These are phyloP conservation scores for Hansenula sp. DNA, from an alignment of 1,139 yeast species.

Conservation along the genomic window DNA sequence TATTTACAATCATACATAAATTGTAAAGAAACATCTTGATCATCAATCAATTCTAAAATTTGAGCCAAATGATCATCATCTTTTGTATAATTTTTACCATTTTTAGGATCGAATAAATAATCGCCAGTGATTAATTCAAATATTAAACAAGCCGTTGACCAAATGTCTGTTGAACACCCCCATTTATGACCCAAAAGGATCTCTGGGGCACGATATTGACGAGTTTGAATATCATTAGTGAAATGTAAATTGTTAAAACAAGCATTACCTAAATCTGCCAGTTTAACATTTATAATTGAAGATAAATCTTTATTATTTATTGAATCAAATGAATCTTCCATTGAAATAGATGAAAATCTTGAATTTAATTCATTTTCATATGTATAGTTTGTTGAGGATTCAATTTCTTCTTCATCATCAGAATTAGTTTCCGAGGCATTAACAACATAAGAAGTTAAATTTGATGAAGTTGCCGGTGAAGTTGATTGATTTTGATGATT, in stretches of 20 bases:
- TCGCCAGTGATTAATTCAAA: constrained; percentile 85
- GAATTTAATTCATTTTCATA: constrained; percentile 1
- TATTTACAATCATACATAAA: constrained; percentile 51
- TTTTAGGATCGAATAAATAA: constrained; percentile 77
- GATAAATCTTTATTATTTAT: constrained; percentile 5
- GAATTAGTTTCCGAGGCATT: constrained; percentile 18
- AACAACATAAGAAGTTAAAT: constrained; percentile 7
- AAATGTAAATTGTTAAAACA: constrained; percentile 72
- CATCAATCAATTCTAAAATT: constrained; percentile 69
- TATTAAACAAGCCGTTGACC: constrained; percentile 81
- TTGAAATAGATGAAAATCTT: constrained; percentile 12
- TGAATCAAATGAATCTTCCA: constrained; percentile 4
- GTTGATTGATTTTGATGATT: constrained; percentile 1
- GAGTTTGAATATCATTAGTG: constrained; percentile 80
- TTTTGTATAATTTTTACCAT: constrained; percentile 56
- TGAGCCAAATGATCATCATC: constrained; percentile 90
- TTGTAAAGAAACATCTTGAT: constrained; percentile 45
- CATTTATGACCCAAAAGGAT: constrained; percentile 60
- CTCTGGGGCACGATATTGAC: constrained; percentile 85
- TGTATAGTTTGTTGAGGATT: constrained; percentile 2
- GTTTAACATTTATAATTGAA: constrained; percentile 47
- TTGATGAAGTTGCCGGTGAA: constrained; percentile 5
- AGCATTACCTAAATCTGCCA: constrained; percentile 87
- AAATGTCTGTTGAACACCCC: constrained; percentile 83
- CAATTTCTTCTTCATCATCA: constrained; percentile 14